Evolutionary conservation across 2,329 filamentous ascomycete species (phyloP), one percentile per base, ranked within the genome.

Genomic region (Metarhizium anisopliae): DNA sequence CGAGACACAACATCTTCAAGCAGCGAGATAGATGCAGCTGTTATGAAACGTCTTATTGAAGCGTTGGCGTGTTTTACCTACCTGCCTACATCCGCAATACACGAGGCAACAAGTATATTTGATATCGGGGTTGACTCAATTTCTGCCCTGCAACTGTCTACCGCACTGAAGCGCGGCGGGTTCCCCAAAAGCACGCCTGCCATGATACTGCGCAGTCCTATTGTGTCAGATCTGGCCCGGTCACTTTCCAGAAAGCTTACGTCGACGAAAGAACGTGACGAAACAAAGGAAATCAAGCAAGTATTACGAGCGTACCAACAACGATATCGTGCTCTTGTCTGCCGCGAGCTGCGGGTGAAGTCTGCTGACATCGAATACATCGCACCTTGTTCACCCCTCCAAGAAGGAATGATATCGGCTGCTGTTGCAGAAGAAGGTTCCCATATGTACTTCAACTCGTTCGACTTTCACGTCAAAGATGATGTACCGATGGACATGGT

Each of bases 51-150:
- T 25, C 70, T 92, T n/a, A 70, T 81, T 0, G 63, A 72, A 2
- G 72, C 80, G 1, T 68, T 95, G 2, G 72, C 75, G 0, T 68
- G 77, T 2, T 78, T 88, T 53, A 70, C 81, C 2, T 71, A 74
- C 0, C 59, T 82, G 1, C 65, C 74, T 0, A 54, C 65, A 2
- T 63, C 70, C 0, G 69, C 73, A 0, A 72, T 89, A 2, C 72
- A 69, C 0, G 72, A 78, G 2, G 74, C 72, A 0, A 83, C 84
- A 0, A 95, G 84, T 58, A 81, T 96, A 18, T 95, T 94, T 62
- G 90, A 95, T 60, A 74, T 95, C 1, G 93, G 92, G 0, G 77
- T 96, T 29, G 93, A 96, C 64, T 96, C 92, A 0, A 90, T 96
- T 16, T 90, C 89, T 0, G 88, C 86, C 0, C 84, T 95, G 50